Evolutionary conservation across 495 filamentous ascomycete species (phyloP).

Genomic region (Hypoxylon fragiforme): DNA sequence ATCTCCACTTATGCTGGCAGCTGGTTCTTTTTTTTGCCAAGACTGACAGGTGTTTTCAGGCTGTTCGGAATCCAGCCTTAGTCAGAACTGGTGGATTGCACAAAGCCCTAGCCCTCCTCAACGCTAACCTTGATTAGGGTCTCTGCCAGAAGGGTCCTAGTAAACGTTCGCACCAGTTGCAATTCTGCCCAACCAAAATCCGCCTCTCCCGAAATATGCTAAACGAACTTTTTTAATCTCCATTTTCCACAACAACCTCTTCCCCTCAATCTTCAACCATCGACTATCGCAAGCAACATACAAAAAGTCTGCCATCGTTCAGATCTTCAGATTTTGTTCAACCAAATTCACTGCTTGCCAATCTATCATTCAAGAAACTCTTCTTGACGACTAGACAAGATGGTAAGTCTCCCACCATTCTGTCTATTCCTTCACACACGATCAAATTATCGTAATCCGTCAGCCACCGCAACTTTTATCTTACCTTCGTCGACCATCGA

Average conservation of each 20-base stretch:
- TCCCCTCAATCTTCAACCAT: conserved; percentile 38
- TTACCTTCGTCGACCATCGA: conserved; percentile 14
- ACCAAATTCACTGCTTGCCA: conserved; percentile 51
- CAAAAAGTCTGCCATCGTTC: conserved; percentile 49
- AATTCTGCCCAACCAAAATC: conserved; percentile 34
- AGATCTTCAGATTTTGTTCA: conserved; percentile 46
- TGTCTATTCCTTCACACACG: not conserved
- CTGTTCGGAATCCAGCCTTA: no score
- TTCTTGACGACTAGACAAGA: conserved; percentile 54
- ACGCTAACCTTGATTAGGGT: conserved; percentile 34
- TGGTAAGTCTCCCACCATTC: conserved; percentile 54
- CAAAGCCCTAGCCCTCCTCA: conserved; percentile 42
- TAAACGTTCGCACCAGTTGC: conserved; percentile 28
- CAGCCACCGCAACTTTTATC: no score
- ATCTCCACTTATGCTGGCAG: conserved; percentile 1
- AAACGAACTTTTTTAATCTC: conserved; percentile 39
- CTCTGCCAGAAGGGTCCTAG: conserved; percentile 22
- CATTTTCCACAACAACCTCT: conserved; percentile 33
- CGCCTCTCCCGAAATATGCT: conserved; percentile 35
- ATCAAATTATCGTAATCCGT: conserved; percentile 10
- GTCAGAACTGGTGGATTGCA: conserved; percentile 5
- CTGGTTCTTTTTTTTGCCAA: conserved; percentile 4
- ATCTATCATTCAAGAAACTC: conserved; percentile 39
- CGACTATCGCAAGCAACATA: conserved; percentile 47
- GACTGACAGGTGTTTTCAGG: not conserved